phyloP scores from a whole-genome alignment of 2,329 filamentous ascomycete genomes.

The Aspergillus pseudoviridinutans region DNA sequence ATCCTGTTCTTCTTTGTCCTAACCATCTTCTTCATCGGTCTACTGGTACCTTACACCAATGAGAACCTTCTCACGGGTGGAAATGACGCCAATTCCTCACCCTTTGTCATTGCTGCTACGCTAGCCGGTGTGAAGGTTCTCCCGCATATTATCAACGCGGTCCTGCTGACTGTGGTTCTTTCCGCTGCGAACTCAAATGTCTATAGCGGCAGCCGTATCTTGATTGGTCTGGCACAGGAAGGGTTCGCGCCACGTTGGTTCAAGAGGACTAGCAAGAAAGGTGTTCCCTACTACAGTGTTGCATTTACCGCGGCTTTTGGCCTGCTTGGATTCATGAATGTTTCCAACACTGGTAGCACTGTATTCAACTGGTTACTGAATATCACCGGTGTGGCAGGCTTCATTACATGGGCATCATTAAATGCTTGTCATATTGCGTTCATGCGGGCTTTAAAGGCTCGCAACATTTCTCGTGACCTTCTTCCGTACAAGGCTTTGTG shows the following conservation, averaged over 20 bases:
- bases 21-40: constrained; percentile 61
- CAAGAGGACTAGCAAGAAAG: constrained; percentile 38
- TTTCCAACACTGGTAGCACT: constrained; percentile 56
- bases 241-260: constrained; percentile 43
- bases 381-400: constrained; percentile 33
- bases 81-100: constrained; percentile 33
- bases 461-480: constrained; percentile 53
- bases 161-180: constrained; percentile 41
- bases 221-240: constrained; percentile 60
- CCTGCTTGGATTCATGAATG: constrained; percentile 66
- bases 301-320: constrained; percentile 50
- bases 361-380: constrained; percentile 49
- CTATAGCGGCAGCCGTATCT: constrained; percentile 57
- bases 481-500: constrained; percentile 60
- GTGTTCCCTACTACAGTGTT: constrained; percentile 45
- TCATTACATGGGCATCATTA: constrained; percentile 36
- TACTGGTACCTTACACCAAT: constrained; percentile 61
- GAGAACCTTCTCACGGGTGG: constrained; percentile 50
- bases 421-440: constrained; percentile 61
- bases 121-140: constrained; percentile 36
- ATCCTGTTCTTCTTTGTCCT: constrained; percentile 58
- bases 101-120: constrained; percentile 43
- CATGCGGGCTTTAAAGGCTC: constrained; percentile 55
- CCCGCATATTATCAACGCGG: constrained; percentile 40
- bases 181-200: constrained; percentile 43